Base-by-base conservation (phyloP, 805 yeast species). In the Saccharomycopsis oosterbeekiorum region DNA sequence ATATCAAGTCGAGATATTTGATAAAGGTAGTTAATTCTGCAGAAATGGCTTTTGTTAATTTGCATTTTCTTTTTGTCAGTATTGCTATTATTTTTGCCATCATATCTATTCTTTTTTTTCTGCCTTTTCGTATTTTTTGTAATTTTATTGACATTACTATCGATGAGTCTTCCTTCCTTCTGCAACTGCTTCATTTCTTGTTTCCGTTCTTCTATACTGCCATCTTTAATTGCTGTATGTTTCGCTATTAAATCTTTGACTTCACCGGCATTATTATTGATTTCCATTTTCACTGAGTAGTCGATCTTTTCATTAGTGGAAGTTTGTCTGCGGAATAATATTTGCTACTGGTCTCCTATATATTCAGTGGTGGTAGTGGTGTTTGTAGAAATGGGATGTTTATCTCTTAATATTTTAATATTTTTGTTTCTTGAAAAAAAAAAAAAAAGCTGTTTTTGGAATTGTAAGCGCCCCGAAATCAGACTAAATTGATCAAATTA, bases 21-120 rank as follows among this genome's bases (percentile, higher is more conserved):
- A 36, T 51, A 63, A 8, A 63, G 40, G 36, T 61, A 63, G 34
- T 61, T 63, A 4, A 63, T 58, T 41, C 64, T 53, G 10, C 55
- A 34, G 26, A 55, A 63, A 37, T 63, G 63, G 37, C 59, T 61
- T 41, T 61, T 60, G 43, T 47, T 47, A 19, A 47, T 21, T 10
- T 47, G 53, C 14, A 47, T 15, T 24, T 47, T 47, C 24, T 47
- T 47, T 15, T 47, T 47, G 34, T 19, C 34, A 10, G 24, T 47
- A 24, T 47, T 47, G 10, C 21, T n/a, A n/a, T n/a, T n/a, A n/a
- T n/a, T n/a, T n/a, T n/a, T 47, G n/a, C 11, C 10, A 47, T 47
- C 26, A 24, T 47, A 21, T 24, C 53, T 47, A 47, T 47, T 47
- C 26, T 42, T 42, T 17, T 47, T 47, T n/a, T 47, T 21, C 4